Percentiles rank a stretch among this genome's conserved stretches.
These are phyloP conservation scores for Neotropicomus parvogracilis DNA, from an alignment of 1,284 basidiomycete species.

Conservation along the genomic window DNA sequence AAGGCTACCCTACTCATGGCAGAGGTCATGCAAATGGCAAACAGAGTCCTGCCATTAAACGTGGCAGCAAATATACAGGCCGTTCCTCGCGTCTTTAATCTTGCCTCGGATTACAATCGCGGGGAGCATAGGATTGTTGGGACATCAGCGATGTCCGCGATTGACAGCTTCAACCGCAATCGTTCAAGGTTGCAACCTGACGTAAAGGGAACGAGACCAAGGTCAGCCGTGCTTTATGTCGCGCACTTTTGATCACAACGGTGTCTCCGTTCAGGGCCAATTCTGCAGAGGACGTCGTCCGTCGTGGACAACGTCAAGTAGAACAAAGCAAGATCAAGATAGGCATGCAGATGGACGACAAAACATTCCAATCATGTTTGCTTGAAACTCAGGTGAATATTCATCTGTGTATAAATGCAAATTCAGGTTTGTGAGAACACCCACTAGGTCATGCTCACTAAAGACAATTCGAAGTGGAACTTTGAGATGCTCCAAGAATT, in stretches of 20 bases:
- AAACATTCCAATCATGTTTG: constrained; percentile 77
- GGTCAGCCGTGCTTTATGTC: constrained; percentile 37
- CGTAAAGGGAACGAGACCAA: constrained; percentile 54
- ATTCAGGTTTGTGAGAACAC: constrained; percentile 11
- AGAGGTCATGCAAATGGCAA: constrained; percentile 86
- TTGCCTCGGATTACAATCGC: constrained; percentile 74
- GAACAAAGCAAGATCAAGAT: constrained; percentile 87
- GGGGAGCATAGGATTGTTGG: constrained; percentile 79
- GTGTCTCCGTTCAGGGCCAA: constrained; percentile 57
- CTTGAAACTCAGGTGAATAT: constrained; percentile 75
- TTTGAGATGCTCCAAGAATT: constrained; percentile 86
- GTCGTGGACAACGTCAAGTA: constrained; percentile 85
- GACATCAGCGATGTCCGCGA: constrained; percentile 79
- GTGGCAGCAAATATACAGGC: constrained; percentile 84
- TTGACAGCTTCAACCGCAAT: constrained; percentile 91
- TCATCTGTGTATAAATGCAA: not conserved
- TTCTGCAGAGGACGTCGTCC: constrained; percentile 82
- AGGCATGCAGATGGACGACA: constrained; percentile 92
- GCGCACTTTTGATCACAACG: not conserved
- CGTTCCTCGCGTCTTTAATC: constrained; percentile 80
- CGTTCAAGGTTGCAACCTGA: constrained; percentile 61
- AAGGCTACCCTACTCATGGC: constrained; percentile 93
- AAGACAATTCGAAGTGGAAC: constrained; percentile 92
- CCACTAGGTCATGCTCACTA: constrained; percentile 75
- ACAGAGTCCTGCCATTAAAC: constrained; percentile 81